A percentile compares a stretch with the other conserved stretches of the same genome.
Conservation (phyloP, 805 yeast species). For the Phaffomyces thermotolerans region DNA sequence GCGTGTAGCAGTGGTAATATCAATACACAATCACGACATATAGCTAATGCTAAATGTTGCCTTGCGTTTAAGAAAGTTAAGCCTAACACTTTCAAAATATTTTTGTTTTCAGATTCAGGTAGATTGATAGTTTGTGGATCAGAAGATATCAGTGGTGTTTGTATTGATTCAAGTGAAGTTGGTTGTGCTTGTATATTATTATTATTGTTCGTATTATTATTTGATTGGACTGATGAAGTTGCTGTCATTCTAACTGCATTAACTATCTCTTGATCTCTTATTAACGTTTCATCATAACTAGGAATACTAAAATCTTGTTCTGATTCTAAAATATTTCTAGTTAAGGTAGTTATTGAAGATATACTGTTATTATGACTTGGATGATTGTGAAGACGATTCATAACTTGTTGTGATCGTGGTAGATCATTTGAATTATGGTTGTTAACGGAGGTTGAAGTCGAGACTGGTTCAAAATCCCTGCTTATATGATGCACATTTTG, state of each 20-base stretch:
- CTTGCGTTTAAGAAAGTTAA: constrained; percentile 64
- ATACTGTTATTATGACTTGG: neutral
- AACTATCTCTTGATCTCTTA: constrained; percentile 3
- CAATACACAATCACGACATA: constrained; percentile 73
- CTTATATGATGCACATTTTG: constrained; percentile 3
- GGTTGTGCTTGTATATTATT: neutral
- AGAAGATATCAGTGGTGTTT: constrained; percentile 5
- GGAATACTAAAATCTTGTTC: constrained; percentile 8
- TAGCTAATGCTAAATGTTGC: constrained; percentile 68
- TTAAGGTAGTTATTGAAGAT: no score
- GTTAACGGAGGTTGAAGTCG: neutral
- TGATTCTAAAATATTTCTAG: neutral
- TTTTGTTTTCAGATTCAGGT: constrained; percentile 1
- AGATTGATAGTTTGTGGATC: no score
- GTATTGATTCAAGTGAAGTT: neutral
- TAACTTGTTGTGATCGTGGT: neutral
- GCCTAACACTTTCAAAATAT: constrained; percentile 51
- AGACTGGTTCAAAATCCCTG: neutral
- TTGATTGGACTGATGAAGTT: constrained; percentile 3
- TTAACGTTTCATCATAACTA: constrained; percentile 10
- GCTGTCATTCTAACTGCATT: constrained; percentile 4
- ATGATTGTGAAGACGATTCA: neutral
- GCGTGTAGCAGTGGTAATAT: constrained; percentile 57
- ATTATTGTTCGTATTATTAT: neutral
- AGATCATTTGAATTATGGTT: no score